Evolutionary conservation across 768 basidiomycete genomes (phyloP).

Genomic region (Suillus variegatus): DNA sequence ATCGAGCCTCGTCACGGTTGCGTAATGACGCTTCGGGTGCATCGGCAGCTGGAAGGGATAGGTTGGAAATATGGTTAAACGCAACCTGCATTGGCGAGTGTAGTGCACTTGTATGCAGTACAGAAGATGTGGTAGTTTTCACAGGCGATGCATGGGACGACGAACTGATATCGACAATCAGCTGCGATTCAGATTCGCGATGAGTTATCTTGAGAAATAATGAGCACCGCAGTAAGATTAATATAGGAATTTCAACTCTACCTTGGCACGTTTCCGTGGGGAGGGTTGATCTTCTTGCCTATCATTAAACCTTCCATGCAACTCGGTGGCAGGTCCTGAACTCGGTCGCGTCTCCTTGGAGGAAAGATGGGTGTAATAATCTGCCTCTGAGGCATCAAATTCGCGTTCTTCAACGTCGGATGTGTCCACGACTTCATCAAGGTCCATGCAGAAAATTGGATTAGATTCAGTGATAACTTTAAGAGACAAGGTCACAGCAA

Average conservation of each 20-base stretch:
- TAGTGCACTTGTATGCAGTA: background rate
- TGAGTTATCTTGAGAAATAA: slow-evolving; percentile 22
- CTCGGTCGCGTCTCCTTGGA: background rate
- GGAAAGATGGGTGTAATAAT: slow-evolving; percentile 4
- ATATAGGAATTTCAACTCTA: slow-evolving; percentile 12
- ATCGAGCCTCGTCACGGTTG: background rate
- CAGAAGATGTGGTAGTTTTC: background rate
- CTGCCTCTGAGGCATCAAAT: slow-evolving; percentile 25
- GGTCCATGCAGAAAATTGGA: slow-evolving; percentile 25
- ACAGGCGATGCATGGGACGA: slow-evolving; percentile 2
- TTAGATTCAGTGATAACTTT: background rate
- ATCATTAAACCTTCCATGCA: slow-evolving; percentile 10
- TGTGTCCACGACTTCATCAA: slow-evolving; percentile 57
- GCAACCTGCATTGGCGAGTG: background rate
- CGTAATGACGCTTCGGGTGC: background rate
- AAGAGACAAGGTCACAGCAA: background rate
- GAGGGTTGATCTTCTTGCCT: slow-evolving; percentile 19
- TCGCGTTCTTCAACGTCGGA: slow-evolving; percentile 65
- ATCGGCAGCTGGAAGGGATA: background rate
- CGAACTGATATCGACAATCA: background rate
- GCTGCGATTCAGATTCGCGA: slow-evolving; percentile 1
- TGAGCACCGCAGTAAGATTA: slow-evolving; percentile 11
- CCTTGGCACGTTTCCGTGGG: slow-evolving; percentile 42
- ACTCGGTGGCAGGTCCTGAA: background rate
- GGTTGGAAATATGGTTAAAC: background rate